phyloP scores from a whole-genome alignment of 257 asterid species.

The Capsicum pubescens region DNA sequence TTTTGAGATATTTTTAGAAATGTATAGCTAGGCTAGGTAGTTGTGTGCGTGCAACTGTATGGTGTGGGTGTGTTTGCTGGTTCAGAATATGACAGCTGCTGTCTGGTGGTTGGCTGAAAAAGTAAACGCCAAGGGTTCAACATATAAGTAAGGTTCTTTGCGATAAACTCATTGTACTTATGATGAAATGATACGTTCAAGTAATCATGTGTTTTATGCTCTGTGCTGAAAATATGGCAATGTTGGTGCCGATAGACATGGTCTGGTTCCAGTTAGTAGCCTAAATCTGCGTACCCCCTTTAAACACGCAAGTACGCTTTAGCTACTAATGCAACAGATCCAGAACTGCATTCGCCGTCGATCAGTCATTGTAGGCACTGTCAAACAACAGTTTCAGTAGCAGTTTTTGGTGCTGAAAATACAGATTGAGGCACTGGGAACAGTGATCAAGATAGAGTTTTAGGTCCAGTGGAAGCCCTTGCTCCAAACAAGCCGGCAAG shows the following conservation, averaged over 20 bases:
- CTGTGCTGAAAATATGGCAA: neutral
- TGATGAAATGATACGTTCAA: neutral
- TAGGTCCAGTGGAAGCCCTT: neutral
- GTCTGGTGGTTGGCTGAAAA: neutral
- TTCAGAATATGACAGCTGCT: neutral
- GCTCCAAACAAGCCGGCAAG: neutral
- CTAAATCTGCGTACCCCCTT: too few species aligned
- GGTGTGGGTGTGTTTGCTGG: neutral
- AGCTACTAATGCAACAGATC: too few species aligned
- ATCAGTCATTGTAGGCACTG: neutral
- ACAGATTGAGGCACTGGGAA: neutral
- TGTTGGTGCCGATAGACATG: neutral
- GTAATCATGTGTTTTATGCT: neutral
- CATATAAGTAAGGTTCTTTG: neutral
- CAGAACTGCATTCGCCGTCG: too few species aligned
- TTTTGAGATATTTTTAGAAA: neutral
- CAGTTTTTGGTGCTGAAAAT: neutral
- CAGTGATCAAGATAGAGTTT: neutral
- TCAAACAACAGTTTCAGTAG: neutral
- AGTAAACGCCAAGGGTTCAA: neutral
- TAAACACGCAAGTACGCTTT: too few species aligned
- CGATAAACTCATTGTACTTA: neutral
- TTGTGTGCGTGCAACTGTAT: neutral
- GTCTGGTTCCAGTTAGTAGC: too few species aligned
- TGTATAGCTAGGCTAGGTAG: neutral